phyloP scores from a whole-genome alignment of 169 alveolate genomes.

The Eimeria tenella region DNA sequence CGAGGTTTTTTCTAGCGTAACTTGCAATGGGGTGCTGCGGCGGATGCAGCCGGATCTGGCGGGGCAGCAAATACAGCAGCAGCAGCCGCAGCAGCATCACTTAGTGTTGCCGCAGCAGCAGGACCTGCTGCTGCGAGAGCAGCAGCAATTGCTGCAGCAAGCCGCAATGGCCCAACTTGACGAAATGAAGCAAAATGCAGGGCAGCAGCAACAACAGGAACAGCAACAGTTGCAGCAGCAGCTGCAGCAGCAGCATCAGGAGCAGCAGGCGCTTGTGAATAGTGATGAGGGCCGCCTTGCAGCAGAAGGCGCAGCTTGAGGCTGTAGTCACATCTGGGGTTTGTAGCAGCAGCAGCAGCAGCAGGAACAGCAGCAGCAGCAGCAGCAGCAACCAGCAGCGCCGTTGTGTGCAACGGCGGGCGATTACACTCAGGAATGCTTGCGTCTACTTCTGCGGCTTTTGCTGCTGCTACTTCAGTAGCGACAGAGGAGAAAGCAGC shows the following conservation, averaged over 20 bases:
- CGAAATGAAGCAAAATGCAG: constrained; percentile 13
- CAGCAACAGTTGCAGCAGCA: constrained; percentile 52
- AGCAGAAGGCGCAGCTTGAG: background rate
- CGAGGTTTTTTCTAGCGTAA: background rate
- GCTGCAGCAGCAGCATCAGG: constrained; percentile 51
- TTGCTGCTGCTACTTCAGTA: background rate
- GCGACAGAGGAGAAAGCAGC: background rate
- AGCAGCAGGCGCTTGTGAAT: constrained; percentile 32
- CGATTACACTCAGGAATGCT: too few species aligned
- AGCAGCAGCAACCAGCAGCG: background rate
- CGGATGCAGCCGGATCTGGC: constrained; percentile 12
- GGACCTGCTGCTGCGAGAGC: background rate
- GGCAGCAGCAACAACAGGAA: constrained; percentile 26
- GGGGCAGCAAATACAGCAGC: background rate
- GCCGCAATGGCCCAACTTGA: background rate
- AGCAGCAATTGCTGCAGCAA: background rate
- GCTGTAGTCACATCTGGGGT: background rate
- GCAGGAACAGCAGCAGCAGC: constrained; percentile 41
- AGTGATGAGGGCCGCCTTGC: background rate
- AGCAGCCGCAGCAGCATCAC: background rate
- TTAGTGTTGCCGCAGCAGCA: background rate
- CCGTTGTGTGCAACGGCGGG: too few species aligned
- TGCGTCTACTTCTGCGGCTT: too few species aligned
- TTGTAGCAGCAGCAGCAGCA: constrained; percentile 47
- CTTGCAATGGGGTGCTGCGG: background rate